Evolutionary conservation across 2,329 filamentous ascomycete genomes (phyloP).

Genomic region (Botrytis aclada): DNA sequence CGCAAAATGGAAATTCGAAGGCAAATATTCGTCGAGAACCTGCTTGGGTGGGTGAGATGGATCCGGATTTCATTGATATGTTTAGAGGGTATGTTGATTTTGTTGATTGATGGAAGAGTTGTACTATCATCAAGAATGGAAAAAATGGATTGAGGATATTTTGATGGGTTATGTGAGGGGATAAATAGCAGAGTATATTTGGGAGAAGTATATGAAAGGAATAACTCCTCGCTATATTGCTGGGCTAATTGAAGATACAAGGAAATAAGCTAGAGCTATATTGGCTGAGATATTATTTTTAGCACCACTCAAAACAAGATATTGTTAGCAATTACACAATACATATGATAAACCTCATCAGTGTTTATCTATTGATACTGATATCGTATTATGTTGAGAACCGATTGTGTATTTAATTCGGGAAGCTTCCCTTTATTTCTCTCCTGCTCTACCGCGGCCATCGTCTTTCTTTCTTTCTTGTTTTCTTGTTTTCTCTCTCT

Average conservation of each 20-base stretch:
- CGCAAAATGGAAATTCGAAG: background rate
- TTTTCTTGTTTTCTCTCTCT: no score
- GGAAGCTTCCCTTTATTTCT: background rate
- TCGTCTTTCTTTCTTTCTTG: no score
- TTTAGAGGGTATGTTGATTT: slow-evolving; percentile 38
- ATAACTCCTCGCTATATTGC: background rate
- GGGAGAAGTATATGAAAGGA: background rate
- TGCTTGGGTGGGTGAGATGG: slow-evolving; percentile 37
- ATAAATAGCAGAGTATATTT: background rate
- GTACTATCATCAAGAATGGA: background rate
- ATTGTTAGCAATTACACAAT: background rate
- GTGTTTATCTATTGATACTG: background rate
- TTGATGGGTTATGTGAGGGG: background rate
- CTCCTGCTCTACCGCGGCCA: background rate
- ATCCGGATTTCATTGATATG: slow-evolving; percentile 35
- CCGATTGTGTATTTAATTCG: background rate
- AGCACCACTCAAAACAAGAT: background rate
- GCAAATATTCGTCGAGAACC: slow-evolving; percentile 25
- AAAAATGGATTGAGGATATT: background rate
- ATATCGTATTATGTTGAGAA: background rate
- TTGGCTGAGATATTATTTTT: background rate
- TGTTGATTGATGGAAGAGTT: background rate
- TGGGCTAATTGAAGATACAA: background rate
- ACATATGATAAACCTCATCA: background rate
- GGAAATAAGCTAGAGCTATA: background rate